phyloP scores from a whole-genome alignment of 2,329 filamentous ascomycete species.

The Alternaria ventricosa region DNA sequence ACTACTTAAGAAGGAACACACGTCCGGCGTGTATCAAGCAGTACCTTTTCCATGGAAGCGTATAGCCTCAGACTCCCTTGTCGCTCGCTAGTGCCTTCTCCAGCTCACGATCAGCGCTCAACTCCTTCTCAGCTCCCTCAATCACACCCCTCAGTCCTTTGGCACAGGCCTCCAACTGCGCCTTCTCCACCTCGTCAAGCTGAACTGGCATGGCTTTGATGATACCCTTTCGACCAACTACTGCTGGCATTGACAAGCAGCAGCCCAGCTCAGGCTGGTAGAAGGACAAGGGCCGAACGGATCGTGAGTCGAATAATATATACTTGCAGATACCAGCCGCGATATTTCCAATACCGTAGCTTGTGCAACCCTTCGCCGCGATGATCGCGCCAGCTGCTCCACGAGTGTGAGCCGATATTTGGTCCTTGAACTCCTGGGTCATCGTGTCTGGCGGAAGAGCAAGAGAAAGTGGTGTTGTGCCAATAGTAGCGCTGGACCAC shows the following conservation, averaged over 20 bases:
- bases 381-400: constrained; percentile 58
- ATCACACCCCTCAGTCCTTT: constrained; percentile 46
- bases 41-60: background rate
- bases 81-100: constrained; percentile 34
- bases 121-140: constrained; percentile 47
- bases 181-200: constrained; percentile 44
- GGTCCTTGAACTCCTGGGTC: constrained; percentile 33
- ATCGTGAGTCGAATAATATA: constrained; percentile 57
- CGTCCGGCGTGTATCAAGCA: background rate
- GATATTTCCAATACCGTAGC: constrained; percentile 59
- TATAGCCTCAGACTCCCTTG: constrained; percentile 12
- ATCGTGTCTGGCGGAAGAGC: constrained; percentile 38
- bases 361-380: constrained; percentile 58
- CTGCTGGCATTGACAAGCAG: constrained; percentile 59
- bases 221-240: constrained; percentile 57
- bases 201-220: constrained; percentile 47
- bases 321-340: constrained; percentile 58
- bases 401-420: constrained; percentile 55
- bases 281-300: constrained; percentile 58
- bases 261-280: constrained; percentile 57
- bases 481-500: constrained; percentile 55
- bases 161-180: constrained; percentile 44
- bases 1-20: background rate
- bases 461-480: constrained; percentile 50
- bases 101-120: constrained; percentile 35